Evolutionary conservation across 345 rosid genomes (phyloP).

Genomic region (sweet orange (Citrus sinensis)): DNA sequence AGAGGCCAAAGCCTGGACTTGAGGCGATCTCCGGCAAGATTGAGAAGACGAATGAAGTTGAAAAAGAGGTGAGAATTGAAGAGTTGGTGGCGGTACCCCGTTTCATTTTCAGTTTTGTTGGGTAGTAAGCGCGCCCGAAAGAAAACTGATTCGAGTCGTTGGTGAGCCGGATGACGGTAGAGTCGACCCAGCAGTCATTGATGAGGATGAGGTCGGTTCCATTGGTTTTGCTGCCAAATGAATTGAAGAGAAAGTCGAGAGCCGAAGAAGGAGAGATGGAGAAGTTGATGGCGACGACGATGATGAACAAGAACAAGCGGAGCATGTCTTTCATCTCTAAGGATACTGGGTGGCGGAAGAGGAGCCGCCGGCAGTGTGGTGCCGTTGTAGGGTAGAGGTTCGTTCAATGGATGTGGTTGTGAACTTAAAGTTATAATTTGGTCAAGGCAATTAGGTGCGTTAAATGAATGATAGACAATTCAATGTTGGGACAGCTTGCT

Average conservation of each 20-base stretch:
- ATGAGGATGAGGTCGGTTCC: constrained; percentile 48
- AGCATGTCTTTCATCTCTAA: constrained; percentile 7
- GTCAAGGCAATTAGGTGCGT: background rate
- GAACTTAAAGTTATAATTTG: background rate
- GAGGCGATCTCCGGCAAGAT: constrained; percentile 47
- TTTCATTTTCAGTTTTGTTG: constrained; percentile 42
- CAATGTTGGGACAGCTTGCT: background rate
- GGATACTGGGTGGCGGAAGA: background rate
- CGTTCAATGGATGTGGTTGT: background rate
- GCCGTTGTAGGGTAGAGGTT: too few relatives aligned
- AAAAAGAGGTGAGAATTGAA: constrained; percentile 58
- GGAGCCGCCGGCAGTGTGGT: background rate
- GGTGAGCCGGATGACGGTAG: constrained; percentile 53
- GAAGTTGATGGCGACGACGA: constrained; percentile 7
- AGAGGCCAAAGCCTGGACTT: constrained; percentile 82
- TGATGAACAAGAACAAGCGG: too few relatives aligned
- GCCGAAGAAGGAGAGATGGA: constrained; percentile 20
- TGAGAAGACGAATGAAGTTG: constrained; percentile 60
- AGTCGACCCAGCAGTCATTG: constrained; percentile 53
- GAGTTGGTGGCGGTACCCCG: constrained; percentile 35
- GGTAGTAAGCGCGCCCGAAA: constrained; percentile 62
- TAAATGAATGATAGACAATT: background rate
- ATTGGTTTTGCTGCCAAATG: constrained; percentile 45
- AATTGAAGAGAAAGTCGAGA: constrained; percentile 60
- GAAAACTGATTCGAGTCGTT: constrained; percentile 62